Conservation (phyloP, 106 monocot genomes). For the Cymbidium sinense region DNA sequence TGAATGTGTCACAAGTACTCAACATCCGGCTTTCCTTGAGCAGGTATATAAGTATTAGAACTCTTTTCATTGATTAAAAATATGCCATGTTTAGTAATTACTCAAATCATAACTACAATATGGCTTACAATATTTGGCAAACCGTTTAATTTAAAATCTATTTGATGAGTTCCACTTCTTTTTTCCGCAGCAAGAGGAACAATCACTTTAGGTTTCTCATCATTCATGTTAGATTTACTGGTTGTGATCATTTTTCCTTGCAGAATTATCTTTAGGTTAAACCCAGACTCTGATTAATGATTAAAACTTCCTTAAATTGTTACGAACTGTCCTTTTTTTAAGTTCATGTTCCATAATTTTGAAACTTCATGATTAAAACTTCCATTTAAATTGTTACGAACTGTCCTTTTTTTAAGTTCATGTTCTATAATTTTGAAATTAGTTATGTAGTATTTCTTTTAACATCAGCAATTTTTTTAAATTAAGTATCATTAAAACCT, state of each 20-base stretch:
- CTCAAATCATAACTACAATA: not conserved
- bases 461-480: too few relatives aligned
- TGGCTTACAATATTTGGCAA: not conserved
- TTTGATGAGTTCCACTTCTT: not conserved
- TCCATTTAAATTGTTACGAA: not conserved
- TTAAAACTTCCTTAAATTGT: not conserved
- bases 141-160: not conserved
- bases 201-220: not conserved
- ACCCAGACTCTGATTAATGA: not conserved
- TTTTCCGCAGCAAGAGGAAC: not conserved
- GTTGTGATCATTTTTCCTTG: not conserved
- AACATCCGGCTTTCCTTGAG: slow-evolving; percentile 80
- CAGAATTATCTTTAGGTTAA: not conserved
- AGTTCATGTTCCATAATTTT: not conserved
- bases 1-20: slow-evolving; percentile 47
- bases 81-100: not conserved
- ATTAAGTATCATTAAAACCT: too few relatives aligned
- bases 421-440: not conserved
- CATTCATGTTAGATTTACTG: not conserved
- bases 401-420: not conserved
- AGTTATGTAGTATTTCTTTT: not conserved
- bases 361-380: not conserved
- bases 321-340: not conserved
- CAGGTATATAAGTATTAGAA: slow-evolving; percentile 42
- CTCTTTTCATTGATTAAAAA: not conserved